Base-by-base conservation (phyloP, 257 asterid species). In the Solanum tarapatanum region DNA sequence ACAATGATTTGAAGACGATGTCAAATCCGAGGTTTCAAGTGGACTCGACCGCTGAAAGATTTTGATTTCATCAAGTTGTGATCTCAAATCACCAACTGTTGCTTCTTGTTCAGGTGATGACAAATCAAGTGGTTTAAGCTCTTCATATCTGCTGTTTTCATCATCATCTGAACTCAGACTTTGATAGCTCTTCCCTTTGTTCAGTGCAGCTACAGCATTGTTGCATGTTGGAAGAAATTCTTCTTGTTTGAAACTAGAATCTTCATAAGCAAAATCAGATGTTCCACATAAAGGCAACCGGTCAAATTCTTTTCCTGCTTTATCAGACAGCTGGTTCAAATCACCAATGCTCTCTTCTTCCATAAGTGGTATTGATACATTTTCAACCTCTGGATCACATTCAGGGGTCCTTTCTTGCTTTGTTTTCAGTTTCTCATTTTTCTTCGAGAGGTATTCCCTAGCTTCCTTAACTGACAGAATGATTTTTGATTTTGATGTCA, bases 401-500 rank as follows among this genome's bases (percentile, higher is more conserved):
- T 69, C 84, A 70, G 35, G 87, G 82, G 86, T 91, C 68, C 86
- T 79, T 84, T 92, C 91, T 84, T 87, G 90, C 80, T 86, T 88
- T 82, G 80, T 88, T 89, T 90, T 91, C 60, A 24, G 36, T 62
- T 68, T 84, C 19, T 88, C 88, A 83, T 90, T 91, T 91, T 94
- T 94, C 85, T 86, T 90, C 55, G 96, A 92, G 86, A 95, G 97
- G 90, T 94, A 94, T 55, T 93, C 98, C 91, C 94, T 92, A 41
- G 98, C 99, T 94, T 95, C 98, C 90, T 90, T 86, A 83, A 95
- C 96, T 43, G 98, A 94, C 87, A 89, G 91, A 89, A 97, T 97
- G 91, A 95, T 91, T 90, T 91, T 93, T 55, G 93, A 87, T 88
- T 90, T 92, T 69, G 88, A 91, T 73, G 87, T 88, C 11, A 75